Conservation (phyloP, 139 green algal species). For the Zygnema circumcarinatum region DNA sequence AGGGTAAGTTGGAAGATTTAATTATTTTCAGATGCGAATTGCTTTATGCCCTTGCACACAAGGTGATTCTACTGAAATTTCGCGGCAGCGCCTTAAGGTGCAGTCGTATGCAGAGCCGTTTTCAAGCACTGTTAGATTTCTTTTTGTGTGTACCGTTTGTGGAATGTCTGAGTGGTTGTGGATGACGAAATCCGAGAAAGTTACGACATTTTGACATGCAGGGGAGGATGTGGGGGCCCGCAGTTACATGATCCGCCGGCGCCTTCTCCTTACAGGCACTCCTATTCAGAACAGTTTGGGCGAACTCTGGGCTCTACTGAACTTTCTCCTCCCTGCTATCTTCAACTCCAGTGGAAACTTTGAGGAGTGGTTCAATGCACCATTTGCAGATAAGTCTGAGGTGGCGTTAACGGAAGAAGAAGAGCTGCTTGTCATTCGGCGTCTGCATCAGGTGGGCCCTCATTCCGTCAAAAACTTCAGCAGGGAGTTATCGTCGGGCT, state of each 20-base stretch:
- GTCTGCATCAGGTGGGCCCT: conserved; percentile 77
- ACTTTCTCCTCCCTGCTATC: conserved; percentile 89
- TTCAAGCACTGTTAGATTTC: too few species aligned
- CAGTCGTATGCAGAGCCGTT: too few species aligned
- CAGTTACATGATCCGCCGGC: conserved; percentile 63
- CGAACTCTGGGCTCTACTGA: conserved; percentile 94
- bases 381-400: conserved; percentile 61
- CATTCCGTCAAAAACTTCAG: too few species aligned
- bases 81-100: too few species aligned
- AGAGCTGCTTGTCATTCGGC: conserved; percentile 85
- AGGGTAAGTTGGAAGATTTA: conserved; percentile 23
- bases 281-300: conserved; percentile 81
- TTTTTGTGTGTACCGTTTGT: too few species aligned
- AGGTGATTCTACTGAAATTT: too few species aligned
- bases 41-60: too few species aligned
- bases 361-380: conserved; percentile 72
- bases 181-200: too few species aligned
- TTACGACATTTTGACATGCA: too few species aligned
- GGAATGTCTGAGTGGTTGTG: too few species aligned
- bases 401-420: conserved; percentile 80
- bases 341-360: conserved; percentile 84
- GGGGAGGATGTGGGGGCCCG: too few species aligned
- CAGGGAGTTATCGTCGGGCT: too few species aligned
- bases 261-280: conserved; percentile 80
- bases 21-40: conserved; percentile 20